These are phyloP conservation scores for Porogramme epimiltina DNA, from an alignment of 1,284 basidiomycete genomes.

Conservation along the genomic window DNA sequence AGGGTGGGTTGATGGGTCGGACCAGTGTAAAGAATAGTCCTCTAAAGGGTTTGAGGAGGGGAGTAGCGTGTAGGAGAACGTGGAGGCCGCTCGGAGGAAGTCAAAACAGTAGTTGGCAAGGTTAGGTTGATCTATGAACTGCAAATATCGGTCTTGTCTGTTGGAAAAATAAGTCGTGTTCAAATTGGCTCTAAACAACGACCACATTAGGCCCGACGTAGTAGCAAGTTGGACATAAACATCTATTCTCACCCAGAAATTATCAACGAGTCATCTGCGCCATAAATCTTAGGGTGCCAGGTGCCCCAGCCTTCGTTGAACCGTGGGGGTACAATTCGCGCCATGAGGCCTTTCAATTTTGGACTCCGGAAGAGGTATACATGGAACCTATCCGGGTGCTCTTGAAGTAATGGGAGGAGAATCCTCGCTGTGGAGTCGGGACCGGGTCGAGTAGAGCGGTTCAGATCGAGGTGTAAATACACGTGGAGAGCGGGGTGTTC, in stretches of 20 bases:
- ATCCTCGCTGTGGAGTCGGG: constrained; percentile 73
- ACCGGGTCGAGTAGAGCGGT: constrained; percentile 89
- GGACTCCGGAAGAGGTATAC: constrained; percentile 87
- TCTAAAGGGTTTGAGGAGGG: constrained; percentile 33
- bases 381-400: constrained; percentile 77
- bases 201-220: constrained; percentile 4
- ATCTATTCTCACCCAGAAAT: constrained; percentile 80
- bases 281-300: constrained; percentile 98
- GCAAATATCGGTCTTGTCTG: constrained; percentile 92
- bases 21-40: constrained; percentile 56
- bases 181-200: constrained; percentile 81
- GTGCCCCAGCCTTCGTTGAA: constrained; percentile 99
- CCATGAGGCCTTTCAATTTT: constrained; percentile 74
- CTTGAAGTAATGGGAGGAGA: constrained; percentile 70
- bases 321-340: constrained; percentile 82
- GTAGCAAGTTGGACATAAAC: neutral
- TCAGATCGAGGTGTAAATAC: constrained; percentile 83
- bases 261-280: constrained; percentile 89
- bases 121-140: constrained; percentile 61
- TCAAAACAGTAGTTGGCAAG: constrained; percentile 85
- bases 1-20: constrained; percentile 54
- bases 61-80: constrained; percentile 75
- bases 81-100: constrained; percentile 70
- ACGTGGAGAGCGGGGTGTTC: constrained; percentile 67
- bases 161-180: constrained; percentile 94